These are phyloP conservation scores for Coemansia sp. DNA, from an alignment of 192 early-diverging fungal genomes.

Conservation along the genomic window DNA sequence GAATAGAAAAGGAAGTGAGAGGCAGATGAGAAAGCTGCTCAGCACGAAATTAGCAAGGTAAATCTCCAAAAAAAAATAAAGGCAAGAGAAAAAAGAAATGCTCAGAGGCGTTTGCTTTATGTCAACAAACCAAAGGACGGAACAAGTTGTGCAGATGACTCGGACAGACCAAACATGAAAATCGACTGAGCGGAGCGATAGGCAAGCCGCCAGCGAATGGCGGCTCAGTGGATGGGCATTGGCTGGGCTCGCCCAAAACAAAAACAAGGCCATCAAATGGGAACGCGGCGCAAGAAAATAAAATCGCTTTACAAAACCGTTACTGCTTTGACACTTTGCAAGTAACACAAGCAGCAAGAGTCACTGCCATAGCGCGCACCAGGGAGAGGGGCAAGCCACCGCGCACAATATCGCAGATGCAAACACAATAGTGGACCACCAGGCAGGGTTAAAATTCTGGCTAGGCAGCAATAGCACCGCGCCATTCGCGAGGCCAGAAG, in stretches of 20 bases:
- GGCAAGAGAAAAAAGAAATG: not conserved
- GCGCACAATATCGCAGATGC: not conserved
- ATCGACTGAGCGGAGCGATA: slow-evolving; percentile 5
- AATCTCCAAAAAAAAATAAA: slow-evolving; percentile 8
- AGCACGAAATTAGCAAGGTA: slow-evolving; percentile 10
- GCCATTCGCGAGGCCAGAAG: not conserved
- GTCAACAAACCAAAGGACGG: slow-evolving; percentile 29
- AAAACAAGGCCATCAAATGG: slow-evolving; percentile 29
- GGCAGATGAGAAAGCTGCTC: slow-evolving; percentile 2
- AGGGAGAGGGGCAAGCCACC: not conserved
- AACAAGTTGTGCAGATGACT: slow-evolving; percentile 9
- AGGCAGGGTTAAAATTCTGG: not conserved
- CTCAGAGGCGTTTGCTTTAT: slow-evolving; percentile 5
- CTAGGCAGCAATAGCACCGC: not conserved
- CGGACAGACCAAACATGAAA: slow-evolving; percentile 17
- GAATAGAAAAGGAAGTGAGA: not conserved
- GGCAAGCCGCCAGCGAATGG: slow-evolving; percentile 5
- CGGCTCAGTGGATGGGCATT: not conserved
- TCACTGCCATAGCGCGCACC: not conserved
- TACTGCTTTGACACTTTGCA: not conserved
- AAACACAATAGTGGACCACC: slow-evolving; percentile 1
- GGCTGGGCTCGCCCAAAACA: slow-evolving; percentile 7
- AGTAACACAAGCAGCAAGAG: not conserved
- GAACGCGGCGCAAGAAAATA: slow-evolving; percentile 9
- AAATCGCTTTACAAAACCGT: not conserved